Evolutionary conservation across 192 early-diverging fungal species (phyloP).

Genomic region (Coemansia biformis): DNA sequence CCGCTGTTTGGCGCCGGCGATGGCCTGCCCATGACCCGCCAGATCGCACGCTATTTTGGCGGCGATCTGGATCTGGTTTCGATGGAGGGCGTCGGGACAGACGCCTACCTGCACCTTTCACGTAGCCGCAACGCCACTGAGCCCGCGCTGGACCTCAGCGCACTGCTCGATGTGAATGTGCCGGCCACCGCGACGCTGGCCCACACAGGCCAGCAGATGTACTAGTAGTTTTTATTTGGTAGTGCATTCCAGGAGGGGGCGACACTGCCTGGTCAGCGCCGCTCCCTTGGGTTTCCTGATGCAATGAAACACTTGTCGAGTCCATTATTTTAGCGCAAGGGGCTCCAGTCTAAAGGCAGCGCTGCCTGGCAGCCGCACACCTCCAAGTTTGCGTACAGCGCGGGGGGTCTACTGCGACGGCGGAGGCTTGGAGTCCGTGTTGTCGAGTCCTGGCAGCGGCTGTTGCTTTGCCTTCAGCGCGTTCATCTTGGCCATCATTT

Average conservation of each 20-base stretch:
- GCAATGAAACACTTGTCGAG: no score
- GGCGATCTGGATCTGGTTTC: constrained; percentile 59
- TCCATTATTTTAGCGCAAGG: no score
- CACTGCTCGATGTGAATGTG: constrained; percentile 25
- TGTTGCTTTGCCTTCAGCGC: constrained; percentile 25
- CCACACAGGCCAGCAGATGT: neutral
- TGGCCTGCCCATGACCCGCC: constrained; percentile 52
- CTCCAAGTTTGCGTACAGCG: no score
- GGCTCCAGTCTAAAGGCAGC: no score
- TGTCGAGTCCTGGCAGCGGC: neutral
- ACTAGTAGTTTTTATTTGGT: neutral
- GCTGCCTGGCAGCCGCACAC: no score
- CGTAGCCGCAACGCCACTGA: constrained; percentile 34
- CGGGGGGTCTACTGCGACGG: no score
- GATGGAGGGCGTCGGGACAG: constrained; percentile 64
- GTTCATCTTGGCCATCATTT: constrained; percentile 48
- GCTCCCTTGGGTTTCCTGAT: no score
- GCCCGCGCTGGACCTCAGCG: constrained; percentile 26
- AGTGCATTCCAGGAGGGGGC: no score
- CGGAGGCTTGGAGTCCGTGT: no score
- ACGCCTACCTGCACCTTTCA: constrained; percentile 54
- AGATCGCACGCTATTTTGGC: constrained; percentile 61
- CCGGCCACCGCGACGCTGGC: neutral
- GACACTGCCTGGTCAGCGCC: no score
- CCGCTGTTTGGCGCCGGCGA: constrained; percentile 38